Conservation (phyloP, 192 early-diverging fungal genomes). For the Coemansia sp. region DNA sequence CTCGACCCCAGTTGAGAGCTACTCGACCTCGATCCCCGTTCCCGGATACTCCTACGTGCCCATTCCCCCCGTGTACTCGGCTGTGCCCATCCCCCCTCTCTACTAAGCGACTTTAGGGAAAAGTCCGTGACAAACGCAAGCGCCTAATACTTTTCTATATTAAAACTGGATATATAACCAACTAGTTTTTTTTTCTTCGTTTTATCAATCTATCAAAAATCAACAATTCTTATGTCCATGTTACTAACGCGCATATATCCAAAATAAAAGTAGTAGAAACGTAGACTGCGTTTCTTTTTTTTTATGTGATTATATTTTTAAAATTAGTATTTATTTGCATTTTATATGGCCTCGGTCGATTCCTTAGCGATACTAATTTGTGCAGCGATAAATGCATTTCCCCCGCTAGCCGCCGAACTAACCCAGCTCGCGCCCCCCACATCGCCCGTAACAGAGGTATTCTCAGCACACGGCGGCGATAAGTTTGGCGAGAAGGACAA, state of each 20-base stretch:
- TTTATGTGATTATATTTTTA: not conserved
- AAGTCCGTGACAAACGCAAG: slow-evolving; percentile 10
- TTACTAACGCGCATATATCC: no score
- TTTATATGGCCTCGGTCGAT: not conserved
- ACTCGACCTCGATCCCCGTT: not conserved
- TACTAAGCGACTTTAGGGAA: slow-evolving; percentile 29
- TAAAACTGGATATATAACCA: not conserved
- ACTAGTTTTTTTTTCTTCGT: not conserved
- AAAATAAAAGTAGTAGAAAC: not conserved
- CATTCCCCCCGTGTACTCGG: slow-evolving; percentile 1
- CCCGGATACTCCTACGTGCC: not conserved
- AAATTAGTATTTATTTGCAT: not conserved
- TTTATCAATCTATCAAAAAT: slow-evolving; percentile 4
- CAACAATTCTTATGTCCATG: no score
- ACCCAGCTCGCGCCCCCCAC: not conserved
- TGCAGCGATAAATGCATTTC: slow-evolving; percentile 39
- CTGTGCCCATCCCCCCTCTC: slow-evolving; percentile 6
- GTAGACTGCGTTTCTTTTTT: not conserved
- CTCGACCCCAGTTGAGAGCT: no score
- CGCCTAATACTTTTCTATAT: slow-evolving; percentile 28
- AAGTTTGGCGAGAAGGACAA: slow-evolving; percentile 51
- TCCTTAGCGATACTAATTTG: slow-evolving; percentile 16
- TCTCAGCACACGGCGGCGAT: slow-evolving; percentile 33
- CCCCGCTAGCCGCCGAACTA: slow-evolving; percentile 11
- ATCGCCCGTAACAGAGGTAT: not conserved